These are phyloP conservation scores for Arabidopsis lyrata DNA, from an alignment of 441 rosid species.

Conservation along the genomic window DNA sequence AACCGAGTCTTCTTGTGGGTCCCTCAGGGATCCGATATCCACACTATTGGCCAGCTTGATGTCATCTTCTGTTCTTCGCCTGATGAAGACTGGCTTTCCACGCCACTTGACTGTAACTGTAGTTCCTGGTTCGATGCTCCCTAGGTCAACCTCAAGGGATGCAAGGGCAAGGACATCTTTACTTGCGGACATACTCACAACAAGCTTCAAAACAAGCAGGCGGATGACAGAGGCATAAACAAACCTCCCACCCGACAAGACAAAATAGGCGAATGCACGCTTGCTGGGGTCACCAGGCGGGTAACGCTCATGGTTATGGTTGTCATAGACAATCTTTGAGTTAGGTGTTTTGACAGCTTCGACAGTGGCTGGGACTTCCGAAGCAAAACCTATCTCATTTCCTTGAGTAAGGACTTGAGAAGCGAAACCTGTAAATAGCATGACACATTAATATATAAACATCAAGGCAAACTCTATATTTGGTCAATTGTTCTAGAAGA, in stretches of 20 bases:
- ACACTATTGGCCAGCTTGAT: slow-evolving; percentile 85
- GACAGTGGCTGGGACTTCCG: slow-evolving; percentile 70
- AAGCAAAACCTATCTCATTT: slow-evolving; percentile 62
- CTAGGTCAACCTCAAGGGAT: slow-evolving; percentile 92
- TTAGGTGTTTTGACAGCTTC: slow-evolving; percentile 84
- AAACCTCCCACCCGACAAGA: slow-evolving; percentile 90
- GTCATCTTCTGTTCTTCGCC: slow-evolving; percentile 90
- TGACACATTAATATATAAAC: not conserved
- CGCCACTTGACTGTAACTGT: slow-evolving; percentile 98
- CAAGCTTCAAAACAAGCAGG: slow-evolving; percentile 83
- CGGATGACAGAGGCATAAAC: slow-evolving; percentile 90
- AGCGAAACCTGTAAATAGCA: slow-evolving; percentile 64
- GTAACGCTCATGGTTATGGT: slow-evolving; percentile 83
- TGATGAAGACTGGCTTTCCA: slow-evolving; percentile 95
- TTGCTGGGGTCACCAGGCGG: slow-evolving; percentile 99
- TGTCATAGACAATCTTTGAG: slow-evolving; percentile 82
- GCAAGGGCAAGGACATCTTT: slow-evolving; percentile 96
- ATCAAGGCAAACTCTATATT: not conserved
- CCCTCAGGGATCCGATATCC: slow-evolving; percentile 84
- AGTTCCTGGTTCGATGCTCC: slow-evolving; percentile 89
- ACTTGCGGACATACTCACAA: slow-evolving; percentile 97
- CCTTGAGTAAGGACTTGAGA: slow-evolving; percentile 63
- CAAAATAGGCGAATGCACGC: slow-evolving; percentile 97
- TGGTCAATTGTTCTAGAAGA: not conserved
- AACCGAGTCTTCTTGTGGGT: slow-evolving; percentile 81